Base-by-base conservation (phyloP, 2,329 filamentous ascomycete species). In the Coleophoma crateriformis region DNA sequence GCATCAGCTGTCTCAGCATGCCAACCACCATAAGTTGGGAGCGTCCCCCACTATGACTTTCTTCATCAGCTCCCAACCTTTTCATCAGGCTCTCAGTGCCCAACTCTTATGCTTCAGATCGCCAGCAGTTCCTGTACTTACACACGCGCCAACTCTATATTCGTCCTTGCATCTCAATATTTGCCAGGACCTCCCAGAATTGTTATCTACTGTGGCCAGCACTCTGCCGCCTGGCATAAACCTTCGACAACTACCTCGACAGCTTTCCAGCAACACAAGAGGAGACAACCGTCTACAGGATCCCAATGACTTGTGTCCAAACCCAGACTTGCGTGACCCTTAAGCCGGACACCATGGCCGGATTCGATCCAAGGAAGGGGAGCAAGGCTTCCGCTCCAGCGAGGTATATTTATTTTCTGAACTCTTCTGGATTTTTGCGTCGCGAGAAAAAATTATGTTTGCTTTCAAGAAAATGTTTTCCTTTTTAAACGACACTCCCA, bases 381-480 rank as follows among this genome's bases (percentile, higher is more conserved):
- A 60, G 58, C 53, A 61, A 61, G 58, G 59, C 56, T 55, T 39
- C 59, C 59, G 56, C 56, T 58, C 41, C 41, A 44, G 41, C 46
- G 46, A 64, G 63, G 63, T 65, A 65, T 62, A 61, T 62, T 61
- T 44, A 59, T 57, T 60, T 27, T 59, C 54, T 51, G 19, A 35
- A 19, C 33, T 47, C 20, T 50, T 45, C 39, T 32, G 53, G 46
- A 35, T 54, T 57, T 58, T 56, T 55, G 49, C 27, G 61, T 64
- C 51, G 54, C 58, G 38, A 51, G 58, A 61, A 57, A 56, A 19
- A 19, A 12, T 17, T 46, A 57, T 64, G 61, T 51, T 53, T 58
- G 52, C 49, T 51, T 58, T 57, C 27, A 27, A 27, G 27, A 27
- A 3, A 17, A 14, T 38, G 35, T 38, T 38, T 50, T 33, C 49